These are phyloP conservation scores for Sungouiella thailandica DNA, from an alignment of 805 yeast species.

Conservation along the genomic window DNA sequence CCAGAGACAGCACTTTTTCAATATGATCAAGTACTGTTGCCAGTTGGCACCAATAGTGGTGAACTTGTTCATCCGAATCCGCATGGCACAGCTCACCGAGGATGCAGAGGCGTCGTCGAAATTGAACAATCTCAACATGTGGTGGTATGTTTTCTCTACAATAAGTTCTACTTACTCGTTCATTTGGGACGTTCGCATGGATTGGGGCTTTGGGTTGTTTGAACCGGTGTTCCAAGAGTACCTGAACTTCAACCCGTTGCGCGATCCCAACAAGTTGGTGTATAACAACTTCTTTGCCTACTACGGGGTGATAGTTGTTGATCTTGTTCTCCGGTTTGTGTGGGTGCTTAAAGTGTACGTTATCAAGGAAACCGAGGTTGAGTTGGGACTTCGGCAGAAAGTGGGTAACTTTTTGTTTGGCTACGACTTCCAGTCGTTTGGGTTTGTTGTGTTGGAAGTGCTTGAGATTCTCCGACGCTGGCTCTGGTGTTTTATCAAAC, in stretches of 20 bases:
- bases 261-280: conserved; percentile 18
- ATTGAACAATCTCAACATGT: conserved; percentile 21
- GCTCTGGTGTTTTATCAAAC: conserved; percentile 82
- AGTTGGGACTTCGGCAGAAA: conserved; percentile 10
- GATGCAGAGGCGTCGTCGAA: conserved; percentile 4
- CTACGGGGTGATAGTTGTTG: conserved; percentile 51
- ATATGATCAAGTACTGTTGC: conserved; percentile 70
- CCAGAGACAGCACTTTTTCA: conserved; percentile 55
- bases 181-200: conserved; percentile 84
- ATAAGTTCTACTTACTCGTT: conserved; percentile 75
- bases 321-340: conserved; percentile 63
- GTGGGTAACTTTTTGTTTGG: conserved; percentile 29
- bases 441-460: conserved; percentile 62
- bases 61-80: conserved; percentile 19
- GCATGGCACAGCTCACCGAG: conserved; percentile 9
- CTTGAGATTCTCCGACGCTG: conserved; percentile 81
- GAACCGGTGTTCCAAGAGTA: conserved; percentile 19
- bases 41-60: conserved; percentile 43
- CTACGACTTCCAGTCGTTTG: conserved; percentile 40
- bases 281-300: conserved; percentile 39
- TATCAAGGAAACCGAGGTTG: conserved; percentile 21
- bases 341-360: conserved; percentile 63
- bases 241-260: conserved; percentile 8
- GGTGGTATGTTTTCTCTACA: conserved; percentile 44
- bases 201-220: conserved; percentile 74